Evolutionary conservation across 2,329 filamentous ascomycete genomes (phyloP), one percentile per base, ranked within the genome.

Genomic region (Ascosphaera pollenicola): DNA sequence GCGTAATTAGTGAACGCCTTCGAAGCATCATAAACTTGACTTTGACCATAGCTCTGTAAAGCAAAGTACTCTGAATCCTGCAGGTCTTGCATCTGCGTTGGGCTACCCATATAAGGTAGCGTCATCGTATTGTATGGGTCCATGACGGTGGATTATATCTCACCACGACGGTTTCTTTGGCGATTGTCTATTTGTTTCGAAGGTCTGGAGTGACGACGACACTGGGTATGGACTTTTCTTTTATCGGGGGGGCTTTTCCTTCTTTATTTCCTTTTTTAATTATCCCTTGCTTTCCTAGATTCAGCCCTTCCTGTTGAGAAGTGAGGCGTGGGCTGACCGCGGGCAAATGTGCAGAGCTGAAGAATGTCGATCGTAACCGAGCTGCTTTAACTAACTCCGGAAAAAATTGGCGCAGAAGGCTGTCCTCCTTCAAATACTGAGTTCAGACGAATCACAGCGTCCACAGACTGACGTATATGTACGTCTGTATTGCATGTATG

Each of bases 21-120:
- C 15, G 34, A 35, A 16, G 34, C 6, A 18, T 35, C 34, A n/a
- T 35, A 35, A 6, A 8, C 34, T 16, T 35, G 34, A 16, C 17
- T 16, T 35, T 16, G 34, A 16, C 15, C 34, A 16, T 35, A 35
- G 15, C 34, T 35, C 15, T 35, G 34, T 16, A 18, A 8, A 18
- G 34, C 34, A 18, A 7, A 35, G 46, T 64, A 64, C 43, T 64
- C 60, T 17, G 54, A 49, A 41, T 58, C 58, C 39, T 64, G 61
- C 38, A 68, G 59, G 52, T 65, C 63, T 37, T 65, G 61, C 44
- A 73, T 63, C 40, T 65, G 63, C 52, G 73, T 60, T 45, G 69
- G 66, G 47, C 64, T 66, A 41, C 66, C 63, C 55, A 73, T 56
- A 49, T 73, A 75, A n/a, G 68, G 67, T 70, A 75, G 72, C 53